A percentile compares a stretch with the other conserved stretches of the same genome.
Conservation (phyloP, 371 early-diverging fungal species). For the Actinomortierella ambigua region DNA sequence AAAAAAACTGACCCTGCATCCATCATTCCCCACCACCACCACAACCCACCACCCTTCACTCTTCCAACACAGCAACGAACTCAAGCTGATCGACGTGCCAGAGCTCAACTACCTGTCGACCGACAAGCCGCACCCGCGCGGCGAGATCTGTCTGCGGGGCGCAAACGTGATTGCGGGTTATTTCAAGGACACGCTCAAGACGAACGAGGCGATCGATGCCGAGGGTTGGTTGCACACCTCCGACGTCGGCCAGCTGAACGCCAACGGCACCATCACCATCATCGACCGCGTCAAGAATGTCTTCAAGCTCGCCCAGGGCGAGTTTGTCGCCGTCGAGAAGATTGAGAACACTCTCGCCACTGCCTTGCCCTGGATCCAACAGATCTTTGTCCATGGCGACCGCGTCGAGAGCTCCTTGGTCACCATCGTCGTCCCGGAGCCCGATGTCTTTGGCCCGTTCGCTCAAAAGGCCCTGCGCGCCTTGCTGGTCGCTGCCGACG, state of each 20-base stretch:
- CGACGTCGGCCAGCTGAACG: constrained; percentile 83
- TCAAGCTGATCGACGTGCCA: constrained; percentile 92
- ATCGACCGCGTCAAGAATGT: constrained; percentile 98
- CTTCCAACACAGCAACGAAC: no score
- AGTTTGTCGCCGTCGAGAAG: constrained; percentile 98
- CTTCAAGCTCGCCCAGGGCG: constrained; percentile 90
- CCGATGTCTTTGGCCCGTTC: constrained; percentile 55
- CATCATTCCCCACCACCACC: no score
- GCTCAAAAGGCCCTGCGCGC: constrained; percentile 45
- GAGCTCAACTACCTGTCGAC: constrained; percentile 85
- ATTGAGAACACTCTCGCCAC: constrained; percentile 46
- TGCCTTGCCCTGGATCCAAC: constrained; percentile 47
- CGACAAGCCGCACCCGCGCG: constrained; percentile 80
- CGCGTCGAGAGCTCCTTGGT: constrained; percentile 80
- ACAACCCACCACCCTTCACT: no score
- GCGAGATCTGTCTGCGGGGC: constrained; percentile 94
- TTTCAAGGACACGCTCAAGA: constrained; percentile 84
- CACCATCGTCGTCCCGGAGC: constrained; percentile 84
- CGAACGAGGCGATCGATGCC: constrained; percentile 74
- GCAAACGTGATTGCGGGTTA: constrained; percentile 79
- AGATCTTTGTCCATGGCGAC: constrained; percentile 87
- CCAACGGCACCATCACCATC: constrained; percentile 68
- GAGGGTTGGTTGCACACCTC: constrained; percentile 94
- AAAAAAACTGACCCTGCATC: no score
- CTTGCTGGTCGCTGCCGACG: no score